These are phyloP conservation scores for Phytophthora ramorum DNA, from an alignment of 352 stramenopile genomes.

Conservation along the genomic window DNA sequence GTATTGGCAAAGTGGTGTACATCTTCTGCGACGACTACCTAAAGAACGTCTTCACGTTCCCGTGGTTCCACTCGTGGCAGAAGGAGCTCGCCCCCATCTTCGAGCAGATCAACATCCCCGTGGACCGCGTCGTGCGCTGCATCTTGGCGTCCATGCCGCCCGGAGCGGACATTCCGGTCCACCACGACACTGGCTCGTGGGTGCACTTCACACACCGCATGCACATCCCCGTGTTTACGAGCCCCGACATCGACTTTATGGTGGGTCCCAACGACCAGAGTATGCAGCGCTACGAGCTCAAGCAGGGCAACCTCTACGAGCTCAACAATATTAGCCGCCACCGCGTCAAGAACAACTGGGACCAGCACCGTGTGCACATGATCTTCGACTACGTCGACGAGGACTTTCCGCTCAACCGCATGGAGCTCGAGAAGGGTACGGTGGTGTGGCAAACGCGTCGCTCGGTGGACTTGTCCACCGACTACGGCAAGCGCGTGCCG, in stretches of 20 bases:
- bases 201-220: conserved; percentile 96
- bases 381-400: conserved; percentile 99
- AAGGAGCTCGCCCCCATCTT: conserved; percentile 89
- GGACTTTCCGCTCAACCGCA: conserved; percentile 60
- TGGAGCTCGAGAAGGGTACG: conserved; percentile 89
- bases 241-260: conserved; percentile 75
- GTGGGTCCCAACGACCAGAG: conserved; percentile 84
- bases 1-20: conserved; percentile 98
- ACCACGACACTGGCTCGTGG: conserved; percentile 98
- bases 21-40: conserved; percentile 99
- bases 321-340: conserved; percentile 99
- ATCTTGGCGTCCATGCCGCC: conserved; percentile 96
- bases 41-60: conserved; percentile 94
- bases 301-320: conserved; percentile 96
- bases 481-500: conserved; percentile 75
- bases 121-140: conserved; percentile 91
- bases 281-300: conserved; percentile 93
- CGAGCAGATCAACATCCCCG: conserved; percentile 86
- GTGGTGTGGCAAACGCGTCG: conserved; percentile 96
- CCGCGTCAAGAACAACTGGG: conserved; percentile 93
- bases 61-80: conserved; percentile 92
- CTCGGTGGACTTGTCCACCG: conserved; percentile 92
- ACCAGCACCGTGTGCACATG: conserved; percentile 94
- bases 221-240: conserved; percentile 96
- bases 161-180: conserved; percentile 94